Evolutionary conservation across 2,329 filamentous ascomycete species (phyloP), one percentile per base, ranked within the genome.

Genomic region (Colletotrichum sp.): DNA sequence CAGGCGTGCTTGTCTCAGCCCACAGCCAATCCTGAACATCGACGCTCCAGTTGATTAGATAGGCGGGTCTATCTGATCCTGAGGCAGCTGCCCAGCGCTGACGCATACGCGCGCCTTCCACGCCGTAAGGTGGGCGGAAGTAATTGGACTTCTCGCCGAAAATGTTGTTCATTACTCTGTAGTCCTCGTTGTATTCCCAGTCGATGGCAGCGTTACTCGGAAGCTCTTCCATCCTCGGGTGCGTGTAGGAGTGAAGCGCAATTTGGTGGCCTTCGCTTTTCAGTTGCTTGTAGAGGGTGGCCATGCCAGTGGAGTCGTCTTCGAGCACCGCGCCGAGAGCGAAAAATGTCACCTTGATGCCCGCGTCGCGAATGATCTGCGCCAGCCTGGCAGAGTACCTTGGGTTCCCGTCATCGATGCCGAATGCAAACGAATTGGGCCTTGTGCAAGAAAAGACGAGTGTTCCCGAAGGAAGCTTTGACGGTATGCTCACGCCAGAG

Each of bases 1-100:
- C 90, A 1, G 93, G 93, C 5, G 92, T 94, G 59, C 84, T 80
- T 0, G 87, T 89, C 81, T 89, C 84, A 2, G 91, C 92, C 92
- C 92, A 95, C 28, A 93, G 80, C 92, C 92, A 94, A 81, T 95
- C 93, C 85, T 94, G 91, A 36, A 94, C 90, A 80, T 95, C 93
- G 60, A 95, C 90, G 80, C 89, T 92, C 93, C 93, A 94, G 82
- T 91, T 92, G 68, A 94, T 89, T 59, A 94, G 89, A 78, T 90
- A 89, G 1, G 57, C 57, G 1, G 91, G 88, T 16, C 89, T 87
- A 3, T 87, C 85, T 24, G 89, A 87, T 18, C 83, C 82, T 60
- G 89, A 86, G 0, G 89, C 88, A 2, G 87, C 86, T 0, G 92
- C 90, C 32, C 94, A 88, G 55, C 91, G 88, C 81, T 93, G 90